These are phyloP conservation scores for Lupinus albus DNA, from an alignment of 306 rosid genomes.

Conservation along the genomic window DNA sequence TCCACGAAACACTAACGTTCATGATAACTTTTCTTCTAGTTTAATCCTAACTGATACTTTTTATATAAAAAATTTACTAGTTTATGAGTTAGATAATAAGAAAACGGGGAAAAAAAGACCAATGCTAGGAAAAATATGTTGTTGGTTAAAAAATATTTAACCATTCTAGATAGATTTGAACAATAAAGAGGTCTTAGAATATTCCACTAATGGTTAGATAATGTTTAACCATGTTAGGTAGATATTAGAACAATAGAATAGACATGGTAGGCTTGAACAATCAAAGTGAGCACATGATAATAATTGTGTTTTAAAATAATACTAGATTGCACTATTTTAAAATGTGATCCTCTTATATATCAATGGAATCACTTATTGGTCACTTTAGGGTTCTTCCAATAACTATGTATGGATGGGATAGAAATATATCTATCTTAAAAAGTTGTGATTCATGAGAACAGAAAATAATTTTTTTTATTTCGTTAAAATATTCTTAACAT, in stretches of 20 bases:
- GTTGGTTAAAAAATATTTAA: not conserved
- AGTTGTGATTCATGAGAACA: not conserved
- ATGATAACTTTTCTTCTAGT: not conserved
- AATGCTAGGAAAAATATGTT: not conserved
- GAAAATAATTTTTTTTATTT: not conserved
- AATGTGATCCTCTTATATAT: too few relatives aligned
- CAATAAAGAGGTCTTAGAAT: not conserved
- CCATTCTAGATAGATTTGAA: not conserved
- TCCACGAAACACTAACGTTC: too few relatives aligned
- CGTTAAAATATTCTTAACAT: not conserved
- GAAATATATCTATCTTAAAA: not conserved
- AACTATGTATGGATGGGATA: too few relatives aligned
- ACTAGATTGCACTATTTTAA: too few relatives aligned
- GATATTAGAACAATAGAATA: not conserved
- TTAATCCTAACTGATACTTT: not conserved
- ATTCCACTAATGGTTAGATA: not conserved
- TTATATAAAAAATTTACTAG: not conserved
- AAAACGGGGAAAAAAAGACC: not conserved
- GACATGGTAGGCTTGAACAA: not conserved
- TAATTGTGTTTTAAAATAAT: not conserved
- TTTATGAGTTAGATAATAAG: not conserved
- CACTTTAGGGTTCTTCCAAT: too few relatives aligned
- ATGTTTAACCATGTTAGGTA: not conserved
- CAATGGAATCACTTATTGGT: not conserved
- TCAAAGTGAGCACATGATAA: not conserved